Conservation (phyloP, 805 yeast species). For the Ogataea allantospora region DNA sequence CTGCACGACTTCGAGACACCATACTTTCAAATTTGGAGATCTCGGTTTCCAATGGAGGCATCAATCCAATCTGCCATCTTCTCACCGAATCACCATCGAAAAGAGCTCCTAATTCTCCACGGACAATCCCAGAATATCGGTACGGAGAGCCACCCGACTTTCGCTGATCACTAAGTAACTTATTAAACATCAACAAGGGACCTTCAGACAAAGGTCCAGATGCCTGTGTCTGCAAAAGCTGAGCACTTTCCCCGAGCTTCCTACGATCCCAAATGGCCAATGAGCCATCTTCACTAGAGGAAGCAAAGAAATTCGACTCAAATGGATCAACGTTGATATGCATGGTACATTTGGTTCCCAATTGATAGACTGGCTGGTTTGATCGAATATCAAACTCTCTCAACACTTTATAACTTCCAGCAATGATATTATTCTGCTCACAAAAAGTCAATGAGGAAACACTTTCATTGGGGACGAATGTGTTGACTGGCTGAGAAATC, state of each 20-base stretch:
- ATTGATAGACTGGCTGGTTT: constrained; percentile 64
- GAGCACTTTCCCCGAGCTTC: constrained; percentile 38
- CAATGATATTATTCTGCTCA: constrained; percentile 52
- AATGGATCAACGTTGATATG: constrained; percentile 70
- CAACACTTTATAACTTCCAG: constrained; percentile 74
- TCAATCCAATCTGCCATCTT: constrained; percentile 73
- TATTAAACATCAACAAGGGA: constrained; percentile 60
- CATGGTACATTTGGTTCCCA: constrained; percentile 70
- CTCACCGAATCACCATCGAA: constrained; percentile 76
- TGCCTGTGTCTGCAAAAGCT: constrained; percentile 10
- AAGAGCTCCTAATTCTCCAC: constrained; percentile 74
- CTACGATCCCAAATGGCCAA: constrained; percentile 81
- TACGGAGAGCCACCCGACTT: constrained; percentile 63
- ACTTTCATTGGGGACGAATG: constrained; percentile 71
- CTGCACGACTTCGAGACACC: constrained; percentile 18
- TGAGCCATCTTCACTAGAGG: constrained; percentile 81
- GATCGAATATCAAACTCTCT: constrained; percentile 75
- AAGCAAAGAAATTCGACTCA: constrained; percentile 63
- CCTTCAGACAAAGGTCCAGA: constrained; percentile 39
- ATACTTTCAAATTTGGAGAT: constrained; percentile 23
- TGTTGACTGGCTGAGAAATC: constrained; percentile 47
- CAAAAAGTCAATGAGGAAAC: constrained; percentile 67
- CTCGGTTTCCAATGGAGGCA: constrained; percentile 38
- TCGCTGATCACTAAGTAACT: constrained; percentile 57
- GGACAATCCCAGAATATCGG: constrained; percentile 61